Evolutionary conservation across 2,329 filamentous ascomycete genomes (phyloP).

Genomic region (Lachnellula arida): DNA sequence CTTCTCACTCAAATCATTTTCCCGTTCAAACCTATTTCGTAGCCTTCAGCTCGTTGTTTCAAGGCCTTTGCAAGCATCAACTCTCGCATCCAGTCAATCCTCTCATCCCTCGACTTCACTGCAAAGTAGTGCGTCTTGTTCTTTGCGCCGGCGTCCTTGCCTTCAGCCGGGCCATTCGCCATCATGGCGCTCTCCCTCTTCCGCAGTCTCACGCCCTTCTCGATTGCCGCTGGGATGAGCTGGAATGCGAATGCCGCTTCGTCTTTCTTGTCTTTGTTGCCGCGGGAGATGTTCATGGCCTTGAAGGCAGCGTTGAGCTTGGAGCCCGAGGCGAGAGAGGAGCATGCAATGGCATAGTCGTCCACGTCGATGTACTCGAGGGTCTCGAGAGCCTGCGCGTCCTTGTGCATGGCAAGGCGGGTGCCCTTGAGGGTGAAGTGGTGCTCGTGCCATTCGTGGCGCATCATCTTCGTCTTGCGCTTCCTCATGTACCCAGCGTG

Average conservation of each 20-base stretch:
- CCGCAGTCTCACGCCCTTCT: conserved; percentile 45
- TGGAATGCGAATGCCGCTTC: conserved; percentile 77
- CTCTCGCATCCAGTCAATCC: conserved; percentile 97
- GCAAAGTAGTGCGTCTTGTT: conserved; percentile 93
- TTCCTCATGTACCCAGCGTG: conserved; percentile 92
- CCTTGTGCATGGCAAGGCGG: conserved; percentile 70
- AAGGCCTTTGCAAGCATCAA: conserved; percentile 86
- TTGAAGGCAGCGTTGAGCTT: conserved; percentile 89
- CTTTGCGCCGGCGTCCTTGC: conserved; percentile 52
- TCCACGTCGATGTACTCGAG: conserved; percentile 82
- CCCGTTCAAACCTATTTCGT: conserved; percentile 77
- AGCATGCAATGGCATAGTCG: conserved; percentile 84
- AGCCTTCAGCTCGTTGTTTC: conserved; percentile 78
- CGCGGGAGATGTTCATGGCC: conserved; percentile 60
- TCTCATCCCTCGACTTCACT: conserved; percentile 78
- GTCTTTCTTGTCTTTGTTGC: conserved; percentile 46
- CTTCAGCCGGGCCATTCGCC: conserved; percentile 7
- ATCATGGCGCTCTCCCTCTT: conserved; percentile 34
- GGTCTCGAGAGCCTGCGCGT: conserved; percentile 46
- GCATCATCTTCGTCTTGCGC: conserved; percentile 81
- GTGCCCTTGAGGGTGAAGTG: conserved; percentile 82
- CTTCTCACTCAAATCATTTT: conserved; percentile 55
- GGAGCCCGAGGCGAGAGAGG: conserved; percentile 62
- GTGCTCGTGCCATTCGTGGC: conserved; percentile 89
- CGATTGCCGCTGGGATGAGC: conserved; percentile 58